phyloP scores from a whole-genome alignment of 352 stramenopile genomes.

The Globisporangium cederbergense region DNA sequence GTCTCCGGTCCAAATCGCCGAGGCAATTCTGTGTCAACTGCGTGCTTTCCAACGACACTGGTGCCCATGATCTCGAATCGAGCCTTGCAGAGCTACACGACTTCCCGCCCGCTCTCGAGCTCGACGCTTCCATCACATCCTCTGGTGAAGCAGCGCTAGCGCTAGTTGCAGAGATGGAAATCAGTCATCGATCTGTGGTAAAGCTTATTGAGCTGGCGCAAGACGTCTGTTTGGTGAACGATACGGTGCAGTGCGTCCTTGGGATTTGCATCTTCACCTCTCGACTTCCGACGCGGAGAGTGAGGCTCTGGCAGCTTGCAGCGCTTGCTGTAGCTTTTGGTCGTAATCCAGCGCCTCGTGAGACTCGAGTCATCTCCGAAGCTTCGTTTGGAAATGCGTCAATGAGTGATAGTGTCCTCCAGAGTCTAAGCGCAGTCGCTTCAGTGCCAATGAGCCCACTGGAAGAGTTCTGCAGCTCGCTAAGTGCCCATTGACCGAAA shows the following conservation, averaged over 20 bases:
- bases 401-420: background rate
- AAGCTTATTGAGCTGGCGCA: background rate
- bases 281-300: background rate
- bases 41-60: background rate
- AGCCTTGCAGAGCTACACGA: too few species aligned
- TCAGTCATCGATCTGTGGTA: background rate
- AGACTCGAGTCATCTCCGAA: background rate
- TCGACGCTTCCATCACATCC: too few species aligned
- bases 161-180: background rate
- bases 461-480: too few species aligned
- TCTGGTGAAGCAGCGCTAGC: background rate
- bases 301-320: background rate
- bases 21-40: background rate
- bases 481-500: too few species aligned
- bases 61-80: background rate
- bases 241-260: background rate
- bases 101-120: background rate
- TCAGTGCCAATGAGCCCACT: too few species aligned
- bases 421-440: too few species aligned
- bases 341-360: background rate
- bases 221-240: background rate
- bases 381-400: background rate
- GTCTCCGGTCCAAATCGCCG: too few species aligned
- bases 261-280: background rate
- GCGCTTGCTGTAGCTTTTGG: background rate